Base-by-base conservation (phyloP, 2,329 filamentous ascomycete species). In the Cercospora berteroae region DNA sequence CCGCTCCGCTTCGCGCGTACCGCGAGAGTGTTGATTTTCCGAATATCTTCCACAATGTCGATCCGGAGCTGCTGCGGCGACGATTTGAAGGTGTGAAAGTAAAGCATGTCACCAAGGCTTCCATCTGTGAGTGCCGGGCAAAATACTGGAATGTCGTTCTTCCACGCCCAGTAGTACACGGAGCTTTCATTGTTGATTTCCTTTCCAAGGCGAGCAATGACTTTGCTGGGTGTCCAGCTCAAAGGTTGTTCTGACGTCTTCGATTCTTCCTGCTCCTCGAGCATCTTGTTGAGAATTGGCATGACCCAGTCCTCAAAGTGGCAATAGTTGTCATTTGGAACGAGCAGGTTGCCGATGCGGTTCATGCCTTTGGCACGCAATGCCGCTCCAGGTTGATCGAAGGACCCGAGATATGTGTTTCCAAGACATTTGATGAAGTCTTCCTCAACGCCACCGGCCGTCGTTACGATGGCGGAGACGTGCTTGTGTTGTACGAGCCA, bases 351-450 rank as follows among this genome's bases (percentile, higher is more conserved):
- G 61, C 95, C 95, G 74, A 99, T 98, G 33, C 95, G 89, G 80
- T 99, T 99, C 76, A 98, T 87, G 9, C 95, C 95, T 78, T 92
- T 90, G 69, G 88, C 86, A 44, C 95, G 91, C 23, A 99, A 86
- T 1, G 88, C 87, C 8, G 91, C 89, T 13, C 95, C 95, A 0
- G 86, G 82, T 0, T 92, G 89, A 61, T 86, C 87, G 81, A 98
- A 99, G 1, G 91, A 89, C 55, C 93, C 92, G 77, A 98, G 88
- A 80, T 97, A 99, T 0, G 95, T 99, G 62, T 93, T 90, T 10
- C 91, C 95, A 2, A 99, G 88, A 75, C 95, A 99, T 83, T 99
- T 99, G 85, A 99, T 99, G 66, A 99, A 89, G 80, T 99, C 95
- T 79, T 99, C 95, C 80, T 99, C 95, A 62, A 99, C 88, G 60